Conservation (phyloP, 768 basidiomycete species). For the Termitomyces sp. region DNA sequence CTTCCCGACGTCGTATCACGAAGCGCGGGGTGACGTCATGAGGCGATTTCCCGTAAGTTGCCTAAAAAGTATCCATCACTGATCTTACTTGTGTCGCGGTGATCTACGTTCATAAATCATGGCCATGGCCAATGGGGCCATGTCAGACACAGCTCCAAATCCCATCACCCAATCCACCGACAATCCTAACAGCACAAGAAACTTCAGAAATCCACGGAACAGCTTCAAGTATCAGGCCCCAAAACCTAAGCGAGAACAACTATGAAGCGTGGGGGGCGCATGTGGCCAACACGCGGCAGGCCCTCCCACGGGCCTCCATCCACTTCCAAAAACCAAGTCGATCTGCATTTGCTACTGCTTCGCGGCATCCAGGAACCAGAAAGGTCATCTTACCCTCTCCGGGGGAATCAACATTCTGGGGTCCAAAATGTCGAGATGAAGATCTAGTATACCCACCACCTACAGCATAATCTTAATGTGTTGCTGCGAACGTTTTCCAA, state of each 20-base stretch:
- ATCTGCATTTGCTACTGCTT: not conserved
- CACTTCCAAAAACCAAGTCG: not conserved
- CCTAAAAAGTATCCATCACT: not conserved
- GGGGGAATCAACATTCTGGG: not conserved
- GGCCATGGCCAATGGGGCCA: not conserved
- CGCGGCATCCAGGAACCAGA: not conserved
- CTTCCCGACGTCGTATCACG: too few relatives aligned
- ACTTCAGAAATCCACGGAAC: not conserved
- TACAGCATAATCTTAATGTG: not conserved
- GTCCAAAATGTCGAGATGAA: not conserved
- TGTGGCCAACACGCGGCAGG: slow-evolving; percentile 5
- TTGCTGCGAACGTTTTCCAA: not conserved
- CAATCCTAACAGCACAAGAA: not conserved
- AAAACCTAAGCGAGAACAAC: not conserved
- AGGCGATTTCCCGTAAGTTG: not conserved
- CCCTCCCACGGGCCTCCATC: not conserved
- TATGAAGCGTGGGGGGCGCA: not conserved
- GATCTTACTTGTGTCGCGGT: not conserved
- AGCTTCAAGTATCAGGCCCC: not conserved
- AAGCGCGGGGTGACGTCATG: slow-evolving; percentile 3
- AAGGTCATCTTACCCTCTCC: not conserved
- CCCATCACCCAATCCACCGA: not conserved
- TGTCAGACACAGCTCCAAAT: not conserved
- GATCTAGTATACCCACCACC: not conserved
- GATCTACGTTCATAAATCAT: too few relatives aligned